phyloP scores from a whole-genome alignment of 148 eudicot genomes.

The Drosera capensis region DNA sequence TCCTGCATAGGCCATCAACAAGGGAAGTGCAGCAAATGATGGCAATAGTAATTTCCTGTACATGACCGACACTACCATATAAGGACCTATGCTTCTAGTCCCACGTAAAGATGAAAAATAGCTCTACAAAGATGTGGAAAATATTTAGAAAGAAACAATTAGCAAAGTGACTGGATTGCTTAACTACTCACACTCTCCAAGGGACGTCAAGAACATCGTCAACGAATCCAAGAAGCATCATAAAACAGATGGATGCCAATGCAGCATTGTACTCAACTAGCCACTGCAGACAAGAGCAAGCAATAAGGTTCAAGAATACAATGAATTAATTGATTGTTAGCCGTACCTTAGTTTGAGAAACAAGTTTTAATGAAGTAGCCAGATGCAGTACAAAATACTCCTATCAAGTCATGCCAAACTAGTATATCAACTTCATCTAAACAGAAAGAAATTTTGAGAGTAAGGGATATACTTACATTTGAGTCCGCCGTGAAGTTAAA shows the following conservation, averaged over 20 bases:
- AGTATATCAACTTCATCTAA: conserved; percentile 4
- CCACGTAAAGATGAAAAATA: background rate
- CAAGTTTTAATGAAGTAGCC: too few relatives aligned
- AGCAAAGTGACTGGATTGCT: too few relatives aligned
- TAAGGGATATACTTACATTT: conserved; percentile 31
- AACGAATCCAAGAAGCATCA: conserved; percentile 90
- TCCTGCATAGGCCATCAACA: conserved; percentile 98
- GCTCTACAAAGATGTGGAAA: background rate
- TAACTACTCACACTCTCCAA: conserved; percentile 97
- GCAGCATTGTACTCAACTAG: conserved; percentile 97
- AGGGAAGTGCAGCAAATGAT: conserved; percentile 83
- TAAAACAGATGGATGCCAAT: conserved; percentile 86
- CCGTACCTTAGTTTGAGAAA: background rate
- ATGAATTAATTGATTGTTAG: background rate
- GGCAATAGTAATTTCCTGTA: conserved; percentile 82
- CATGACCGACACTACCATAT: conserved; percentile 11
- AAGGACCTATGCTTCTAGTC: background rate
- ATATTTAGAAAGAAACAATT: background rate
- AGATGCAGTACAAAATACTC: background rate
- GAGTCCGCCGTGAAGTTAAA: conserved; percentile 88
- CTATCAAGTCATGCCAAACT: background rate
- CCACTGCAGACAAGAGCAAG: conserved; percentile 41
- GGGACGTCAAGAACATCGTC: conserved; percentile 95
- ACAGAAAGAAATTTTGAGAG: background rate
- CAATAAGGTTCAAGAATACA: background rate